Percentiles rank a stretch among this genome's conserved stretches.
Conservation (phyloP, 441 rosid genomes). For the Lepidium campestre region DNA sequence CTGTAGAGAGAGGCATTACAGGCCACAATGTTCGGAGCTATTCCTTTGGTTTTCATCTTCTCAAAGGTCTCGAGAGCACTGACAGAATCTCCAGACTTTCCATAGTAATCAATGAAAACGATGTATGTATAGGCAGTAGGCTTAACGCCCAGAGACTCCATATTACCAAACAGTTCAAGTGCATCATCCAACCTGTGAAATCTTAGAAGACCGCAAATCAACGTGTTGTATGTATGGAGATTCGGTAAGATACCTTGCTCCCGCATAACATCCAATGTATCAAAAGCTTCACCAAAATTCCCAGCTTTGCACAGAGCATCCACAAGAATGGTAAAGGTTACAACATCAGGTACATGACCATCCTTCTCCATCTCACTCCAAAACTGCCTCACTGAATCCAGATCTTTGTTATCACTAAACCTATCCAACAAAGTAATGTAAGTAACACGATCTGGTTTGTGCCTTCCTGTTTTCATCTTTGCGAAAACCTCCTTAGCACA, state of each 20-base stretch:
- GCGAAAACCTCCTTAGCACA: slow-evolving; percentile 55
- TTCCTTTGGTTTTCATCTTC: slow-evolving; percentile 69
- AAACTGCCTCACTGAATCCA: slow-evolving; percentile 57
- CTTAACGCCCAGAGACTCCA: slow-evolving; percentile 61
- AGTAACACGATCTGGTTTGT: slow-evolving; percentile 80
- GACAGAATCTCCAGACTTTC: slow-evolving; percentile 59
- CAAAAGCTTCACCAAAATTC: slow-evolving; percentile 60
- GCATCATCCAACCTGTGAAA: slow-evolving; percentile 58
- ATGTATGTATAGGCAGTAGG: slow-evolving; percentile 75
- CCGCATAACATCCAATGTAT: slow-evolving; percentile 61
- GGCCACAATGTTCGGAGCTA: slow-evolving; percentile 80
- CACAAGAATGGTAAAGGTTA: slow-evolving; percentile 71
- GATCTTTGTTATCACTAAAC: slow-evolving; percentile 63
- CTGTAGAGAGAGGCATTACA: slow-evolving; percentile 85
- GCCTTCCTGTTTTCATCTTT: slow-evolving; percentile 71
- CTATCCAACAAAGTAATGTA: slow-evolving; percentile 81
- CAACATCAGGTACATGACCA: slow-evolving; percentile 80
- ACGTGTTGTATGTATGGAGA: slow-evolving; percentile 75
- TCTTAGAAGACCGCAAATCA: slow-evolving; percentile 77
- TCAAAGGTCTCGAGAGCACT: slow-evolving; percentile 79
- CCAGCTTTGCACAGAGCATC: slow-evolving; percentile 71
- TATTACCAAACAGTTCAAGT: slow-evolving; percentile 41
- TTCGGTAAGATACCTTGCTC: slow-evolving; percentile 59
- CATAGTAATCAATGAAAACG: slow-evolving; percentile 86
- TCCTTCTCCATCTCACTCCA: slow-evolving; percentile 88